Evolutionary conservation across 768 basidiomycete genomes (phyloP).

Genomic region (Boletus vinaceobasis): DNA sequence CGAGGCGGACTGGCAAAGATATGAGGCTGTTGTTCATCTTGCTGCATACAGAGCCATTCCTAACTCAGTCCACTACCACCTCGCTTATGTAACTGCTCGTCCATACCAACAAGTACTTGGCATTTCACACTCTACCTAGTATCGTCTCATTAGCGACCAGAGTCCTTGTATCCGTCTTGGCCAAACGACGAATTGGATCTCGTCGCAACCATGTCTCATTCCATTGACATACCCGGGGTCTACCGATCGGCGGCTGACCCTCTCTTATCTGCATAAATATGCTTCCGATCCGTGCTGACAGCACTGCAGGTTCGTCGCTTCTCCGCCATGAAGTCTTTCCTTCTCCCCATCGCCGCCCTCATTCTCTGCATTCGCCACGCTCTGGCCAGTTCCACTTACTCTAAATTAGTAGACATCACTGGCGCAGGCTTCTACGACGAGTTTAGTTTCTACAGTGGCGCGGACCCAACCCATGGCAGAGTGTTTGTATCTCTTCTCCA

Average conservation of each 20-base stretch:
- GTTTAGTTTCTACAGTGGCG: conserved; percentile 46
- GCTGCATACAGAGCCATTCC: neutral
- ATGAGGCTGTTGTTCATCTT: conserved; percentile 37
- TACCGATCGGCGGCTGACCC: conserved; percentile 4
- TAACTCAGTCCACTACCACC: neutral
- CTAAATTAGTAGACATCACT: conserved; percentile 37
- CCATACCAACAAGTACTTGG: too few relatives aligned
- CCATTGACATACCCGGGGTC: neutral
- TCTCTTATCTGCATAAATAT: neutral
- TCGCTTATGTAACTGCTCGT: conserved; percentile 10
- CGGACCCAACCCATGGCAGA: conserved; percentile 65
- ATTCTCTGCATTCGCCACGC: neutral
- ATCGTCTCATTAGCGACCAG: neutral
- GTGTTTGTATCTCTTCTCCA: conserved; percentile 43
- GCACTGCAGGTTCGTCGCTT: conserved; percentile 4
- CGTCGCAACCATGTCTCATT: neutral
- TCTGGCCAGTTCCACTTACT: conserved; percentile 6
- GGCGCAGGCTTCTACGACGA: conserved; percentile 48
- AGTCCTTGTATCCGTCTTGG: neutral
- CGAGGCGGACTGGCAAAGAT: conserved; percentile 57
- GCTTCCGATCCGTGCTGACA: neutral
- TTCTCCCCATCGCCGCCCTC: neutral
- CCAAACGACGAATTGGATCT: neutral
- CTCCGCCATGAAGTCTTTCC: conserved; percentile 5
- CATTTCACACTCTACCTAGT: neutral